phyloP scores from a whole-genome alignment of 768 basidiomycete species.

The Amylocystis lapponica region DNA sequence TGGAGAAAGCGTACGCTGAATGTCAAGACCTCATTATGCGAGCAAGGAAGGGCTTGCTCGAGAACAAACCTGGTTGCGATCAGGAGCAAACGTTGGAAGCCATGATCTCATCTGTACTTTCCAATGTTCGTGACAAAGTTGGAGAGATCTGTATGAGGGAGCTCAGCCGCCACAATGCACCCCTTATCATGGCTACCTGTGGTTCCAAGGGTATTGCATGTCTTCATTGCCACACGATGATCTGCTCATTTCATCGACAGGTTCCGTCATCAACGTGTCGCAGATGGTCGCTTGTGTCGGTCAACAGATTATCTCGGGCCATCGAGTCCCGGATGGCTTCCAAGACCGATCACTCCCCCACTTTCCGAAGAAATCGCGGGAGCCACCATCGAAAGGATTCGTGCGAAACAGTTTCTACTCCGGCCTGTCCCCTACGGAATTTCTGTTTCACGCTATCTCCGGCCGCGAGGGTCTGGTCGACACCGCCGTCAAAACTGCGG shows the following conservation, averaged over 20 bases:
- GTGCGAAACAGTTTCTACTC: constrained; percentile 96
- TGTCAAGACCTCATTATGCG: constrained; percentile 84
- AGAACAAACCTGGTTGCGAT: constrained; percentile 96
- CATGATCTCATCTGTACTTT: constrained; percentile 88
- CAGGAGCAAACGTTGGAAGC: constrained; percentile 97
- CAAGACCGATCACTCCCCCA: constrained; percentile 99
- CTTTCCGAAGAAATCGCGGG: constrained; percentile 94
- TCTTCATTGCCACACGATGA: neutral
- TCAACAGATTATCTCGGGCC: constrained; percentile 96
- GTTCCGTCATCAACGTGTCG: constrained; percentile 98
- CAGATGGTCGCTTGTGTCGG: constrained; percentile 99
- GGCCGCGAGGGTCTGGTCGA: constrained; percentile 98
- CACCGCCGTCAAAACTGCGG: constrained; percentile 99
- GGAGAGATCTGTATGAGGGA: constrained; percentile 98
- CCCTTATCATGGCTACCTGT: constrained; percentile 98
- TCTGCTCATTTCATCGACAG: constrained; percentile 32
- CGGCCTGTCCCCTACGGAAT: constrained; percentile 89
- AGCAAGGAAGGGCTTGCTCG: constrained; percentile 86
- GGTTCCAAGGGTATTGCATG: constrained; percentile 82
- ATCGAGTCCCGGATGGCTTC: constrained; percentile 98
- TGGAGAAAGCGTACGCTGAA: constrained; percentile 82
- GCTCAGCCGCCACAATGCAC: constrained; percentile 94
- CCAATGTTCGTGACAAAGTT: constrained; percentile 92
- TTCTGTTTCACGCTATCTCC: constrained; percentile 98
- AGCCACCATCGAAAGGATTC: constrained; percentile 96